Evolutionary conservation across 2,329 filamentous ascomycete genomes (phyloP), one percentile per base, ranked within the genome.

Genomic region (Rutstroemia sp.): DNA sequence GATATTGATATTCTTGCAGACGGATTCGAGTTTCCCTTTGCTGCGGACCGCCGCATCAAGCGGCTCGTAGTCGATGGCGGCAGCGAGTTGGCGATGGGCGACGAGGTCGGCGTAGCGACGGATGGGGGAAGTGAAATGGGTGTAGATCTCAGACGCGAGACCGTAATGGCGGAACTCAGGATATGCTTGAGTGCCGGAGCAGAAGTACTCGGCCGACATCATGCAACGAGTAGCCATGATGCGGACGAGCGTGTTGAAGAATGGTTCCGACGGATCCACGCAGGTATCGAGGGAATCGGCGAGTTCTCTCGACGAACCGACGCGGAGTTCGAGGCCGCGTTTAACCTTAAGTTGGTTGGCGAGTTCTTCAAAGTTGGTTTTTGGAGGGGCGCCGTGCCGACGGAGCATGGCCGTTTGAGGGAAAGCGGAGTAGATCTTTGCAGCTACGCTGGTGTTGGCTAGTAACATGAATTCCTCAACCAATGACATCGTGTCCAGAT

Each of bases 401-500:
- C 92, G 89, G 16, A 99, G 83, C 65, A 99, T 85, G 49, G 94
- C 94, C 0, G 92, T 97, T 72, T 99, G 92, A 0, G 94, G 92
- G 73, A 96, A 97, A 2, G 91, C 85, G 49, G 88, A 82, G 74
- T 95, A 90, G 68, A 95, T 95, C 71, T 90, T 92, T 63, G 84
- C 81, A 6, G 92, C 94, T 30, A 99, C 95, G 64, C 87, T 92
- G 68, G 90, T 91, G 74, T 99, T 99, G 77, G 94, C 95, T 70
- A 97, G 88, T 68, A 99, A 78, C 94, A 99, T 99, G 78, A 99
- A 97, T 70, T 99, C 94, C 70, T 99, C 94, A 27, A 99, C 95
- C 5, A 99, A 82, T 21, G 92, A 96, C 76, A 97, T 99, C 53
- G 94, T 99, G 68, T 94, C 92, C 39, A 99, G 84, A 51, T 92